These are phyloP conservation scores for Hypoxylon rubiginosum DNA, from an alignment of 2,329 filamentous ascomycete species.

Conservation along the genomic window DNA sequence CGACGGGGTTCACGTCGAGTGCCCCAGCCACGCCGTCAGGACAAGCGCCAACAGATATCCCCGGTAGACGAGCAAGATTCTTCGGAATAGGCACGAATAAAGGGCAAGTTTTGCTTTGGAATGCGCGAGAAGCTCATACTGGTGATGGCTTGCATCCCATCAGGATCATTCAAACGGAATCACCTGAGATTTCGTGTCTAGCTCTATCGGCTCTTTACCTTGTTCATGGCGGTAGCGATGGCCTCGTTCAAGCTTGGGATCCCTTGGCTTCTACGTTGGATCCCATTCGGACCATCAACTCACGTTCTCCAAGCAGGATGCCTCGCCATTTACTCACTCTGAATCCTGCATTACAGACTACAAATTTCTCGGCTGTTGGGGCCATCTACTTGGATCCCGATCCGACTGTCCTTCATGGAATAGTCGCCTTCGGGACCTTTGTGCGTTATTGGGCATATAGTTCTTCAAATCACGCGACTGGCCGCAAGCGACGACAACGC, in stretches of 20 bases:
- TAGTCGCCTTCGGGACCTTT: slow-evolving; percentile 88
- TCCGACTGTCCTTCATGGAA: slow-evolving; percentile 84
- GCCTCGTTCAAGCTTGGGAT: slow-evolving; percentile 96
- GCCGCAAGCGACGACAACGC: slow-evolving; percentile 82
- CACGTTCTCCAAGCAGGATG: slow-evolving; percentile 83
- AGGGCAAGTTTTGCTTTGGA: slow-evolving; percentile 86
- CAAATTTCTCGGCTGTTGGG: slow-evolving; percentile 84
- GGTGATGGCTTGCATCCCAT: slow-evolving; percentile 75
- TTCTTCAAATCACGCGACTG: slow-evolving; percentile 80
- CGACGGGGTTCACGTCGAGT: slow-evolving; percentile 59
- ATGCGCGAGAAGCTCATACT: slow-evolving; percentile 76
- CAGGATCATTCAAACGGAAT: slow-evolving; percentile 90
- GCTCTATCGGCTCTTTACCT: slow-evolving; percentile 88
- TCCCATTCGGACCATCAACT: slow-evolving; percentile 88
- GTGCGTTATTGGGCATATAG: slow-evolving; percentile 95
- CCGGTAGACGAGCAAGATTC: slow-evolving; percentile 85
- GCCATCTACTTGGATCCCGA: slow-evolving; percentile 91
- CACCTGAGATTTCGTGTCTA: slow-evolving; percentile 85
- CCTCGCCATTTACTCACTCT: slow-evolving; percentile 75
- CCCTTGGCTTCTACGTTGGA: slow-evolving; percentile 84
- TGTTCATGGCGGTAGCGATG: slow-evolving; percentile 94
- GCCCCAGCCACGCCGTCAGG: slow-evolving; percentile 64
- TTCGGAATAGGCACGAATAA: slow-evolving; percentile 84
- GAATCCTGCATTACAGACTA: slow-evolving; percentile 72
- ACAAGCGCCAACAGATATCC: slow-evolving; percentile 71